These are phyloP conservation scores for Zymoseptoria passerinii DNA, from an alignment of 2,329 filamentous ascomycete genomes.

Conservation along the genomic window DNA sequence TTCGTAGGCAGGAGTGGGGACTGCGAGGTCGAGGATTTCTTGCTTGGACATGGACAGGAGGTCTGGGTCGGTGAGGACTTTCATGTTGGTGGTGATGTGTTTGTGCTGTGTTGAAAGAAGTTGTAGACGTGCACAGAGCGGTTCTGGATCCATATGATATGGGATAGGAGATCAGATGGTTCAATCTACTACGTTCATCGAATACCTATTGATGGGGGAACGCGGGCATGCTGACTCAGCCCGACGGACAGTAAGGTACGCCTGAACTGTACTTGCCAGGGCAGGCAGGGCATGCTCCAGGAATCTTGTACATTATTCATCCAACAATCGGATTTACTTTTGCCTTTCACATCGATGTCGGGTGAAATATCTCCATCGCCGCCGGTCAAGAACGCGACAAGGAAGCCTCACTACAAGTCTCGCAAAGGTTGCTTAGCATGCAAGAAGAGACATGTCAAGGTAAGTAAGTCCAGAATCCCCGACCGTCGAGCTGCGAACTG, in stretches of 20 bases:
- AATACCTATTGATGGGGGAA: too few species aligned
- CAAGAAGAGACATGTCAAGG: constrained; percentile 20
- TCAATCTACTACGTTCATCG: too few species aligned
- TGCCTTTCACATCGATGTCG: background rate
- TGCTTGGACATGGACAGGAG: constrained; percentile 12
- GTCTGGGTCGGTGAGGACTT: constrained; percentile 8
- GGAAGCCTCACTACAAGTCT: constrained; percentile 17
- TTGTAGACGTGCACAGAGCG: too few species aligned
- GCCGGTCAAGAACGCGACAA: constrained; percentile 3
- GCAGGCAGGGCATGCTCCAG: too few species aligned
- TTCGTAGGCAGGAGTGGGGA: constrained; percentile 12
- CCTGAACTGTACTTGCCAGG: too few species aligned
- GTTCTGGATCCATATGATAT: too few species aligned
- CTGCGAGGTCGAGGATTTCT: constrained; percentile 11
- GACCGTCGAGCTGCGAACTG: background rate
- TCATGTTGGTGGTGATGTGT: background rate
- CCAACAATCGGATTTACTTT: background rate
- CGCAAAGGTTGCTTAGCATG: constrained; percentile 16
- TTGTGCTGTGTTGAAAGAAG: too few species aligned
- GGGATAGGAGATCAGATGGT: too few species aligned
- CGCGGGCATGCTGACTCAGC: too few species aligned
- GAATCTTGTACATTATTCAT: background rate
- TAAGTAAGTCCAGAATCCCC: constrained; percentile 3
- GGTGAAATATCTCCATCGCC: background rate
- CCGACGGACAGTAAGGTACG: too few species aligned